phyloP scores from a whole-genome alignment of 208 protist genomes.

The Wallacemonas sp. region DNA sequence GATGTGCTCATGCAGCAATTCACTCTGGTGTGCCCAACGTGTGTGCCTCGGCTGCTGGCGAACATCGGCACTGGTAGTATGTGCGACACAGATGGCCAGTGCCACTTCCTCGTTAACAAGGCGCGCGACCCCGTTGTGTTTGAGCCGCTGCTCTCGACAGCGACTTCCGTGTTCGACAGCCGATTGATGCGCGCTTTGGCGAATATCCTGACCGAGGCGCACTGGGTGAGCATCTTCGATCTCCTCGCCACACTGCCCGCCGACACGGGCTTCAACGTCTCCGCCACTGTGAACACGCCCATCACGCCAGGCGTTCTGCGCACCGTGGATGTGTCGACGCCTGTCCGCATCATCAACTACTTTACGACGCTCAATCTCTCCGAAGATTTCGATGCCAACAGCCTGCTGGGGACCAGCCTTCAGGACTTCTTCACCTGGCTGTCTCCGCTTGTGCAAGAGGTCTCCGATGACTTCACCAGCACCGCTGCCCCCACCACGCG shows the following conservation, averaged over 20 bases:
- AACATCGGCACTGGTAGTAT: not conserved
- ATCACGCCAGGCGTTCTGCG: not conserved
- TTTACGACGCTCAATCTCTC: not conserved
- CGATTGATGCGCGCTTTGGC: not conserved
- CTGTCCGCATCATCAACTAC: constrained; percentile 1
- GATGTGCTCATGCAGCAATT: not conserved
- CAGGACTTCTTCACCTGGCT: constrained; percentile 4
- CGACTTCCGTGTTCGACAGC: constrained; percentile 5
- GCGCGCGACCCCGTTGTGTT: not conserved
- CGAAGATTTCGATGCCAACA: not conserved
- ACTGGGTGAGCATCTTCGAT: not conserved
- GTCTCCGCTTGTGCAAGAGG: constrained; percentile 1
- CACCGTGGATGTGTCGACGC: not conserved
- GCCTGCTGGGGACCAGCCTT: not conserved
- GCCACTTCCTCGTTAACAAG: not conserved
- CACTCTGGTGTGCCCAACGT: not conserved
- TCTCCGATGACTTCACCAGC: not conserved
- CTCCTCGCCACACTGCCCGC: not conserved
- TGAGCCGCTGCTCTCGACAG: not conserved
- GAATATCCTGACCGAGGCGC: not conserved
- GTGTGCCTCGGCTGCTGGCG: not conserved
- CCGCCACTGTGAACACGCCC: not conserved
- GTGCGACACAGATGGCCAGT: not conserved
- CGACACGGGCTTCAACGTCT: constrained; percentile 1
- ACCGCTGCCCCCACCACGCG: not conserved